phyloP scores from a whole-genome alignment of 1,284 basidiomycete species.

The Moesziomyces antarcticus region DNA sequence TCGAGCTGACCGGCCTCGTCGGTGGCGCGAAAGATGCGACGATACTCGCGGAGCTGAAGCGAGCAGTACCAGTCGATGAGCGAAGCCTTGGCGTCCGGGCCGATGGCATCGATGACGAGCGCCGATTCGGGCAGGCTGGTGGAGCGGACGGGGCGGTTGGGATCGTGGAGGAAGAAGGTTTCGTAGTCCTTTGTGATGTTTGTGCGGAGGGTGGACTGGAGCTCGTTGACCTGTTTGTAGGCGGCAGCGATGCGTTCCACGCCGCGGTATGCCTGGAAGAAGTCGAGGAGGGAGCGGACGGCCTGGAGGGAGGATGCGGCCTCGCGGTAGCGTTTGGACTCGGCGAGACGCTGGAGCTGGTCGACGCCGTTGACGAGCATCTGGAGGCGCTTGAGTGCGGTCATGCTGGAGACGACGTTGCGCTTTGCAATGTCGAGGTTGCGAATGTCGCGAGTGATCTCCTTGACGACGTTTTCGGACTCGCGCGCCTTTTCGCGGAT shows the following conservation, averaged over 20 bases:
- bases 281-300: conserved; percentile 58
- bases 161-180: conserved; percentile 54
- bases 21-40: conserved; percentile 82
- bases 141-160: conserved; percentile 45
- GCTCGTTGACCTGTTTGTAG: conserved; percentile 51
- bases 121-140: conserved; percentile 60
- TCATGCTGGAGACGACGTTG: conserved; percentile 83
- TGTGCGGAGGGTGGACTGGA: conserved; percentile 51
- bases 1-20: conserved; percentile 89
- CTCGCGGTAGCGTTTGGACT: conserved; percentile 55
- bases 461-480: conserved; percentile 91
- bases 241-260: conserved; percentile 59
- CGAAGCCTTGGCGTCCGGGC: conserved; percentile 70
- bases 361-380: conserved; percentile 60
- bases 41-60: conserved; percentile 92
- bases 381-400: conserved; percentile 86
- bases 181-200: conserved; percentile 62
- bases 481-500: conserved; percentile 81
- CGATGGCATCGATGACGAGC: conserved; percentile 63
- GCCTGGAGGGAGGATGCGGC: conserved; percentile 63
- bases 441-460: conserved; percentile 97
- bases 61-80: conserved; percentile 90
- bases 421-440: conserved; percentile 92
- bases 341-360: conserved; percentile 59
- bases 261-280: conserved; percentile 55